phyloP scores from a whole-genome alignment of 768 basidiomycete species.

The Hortiboletus campestris region DNA sequence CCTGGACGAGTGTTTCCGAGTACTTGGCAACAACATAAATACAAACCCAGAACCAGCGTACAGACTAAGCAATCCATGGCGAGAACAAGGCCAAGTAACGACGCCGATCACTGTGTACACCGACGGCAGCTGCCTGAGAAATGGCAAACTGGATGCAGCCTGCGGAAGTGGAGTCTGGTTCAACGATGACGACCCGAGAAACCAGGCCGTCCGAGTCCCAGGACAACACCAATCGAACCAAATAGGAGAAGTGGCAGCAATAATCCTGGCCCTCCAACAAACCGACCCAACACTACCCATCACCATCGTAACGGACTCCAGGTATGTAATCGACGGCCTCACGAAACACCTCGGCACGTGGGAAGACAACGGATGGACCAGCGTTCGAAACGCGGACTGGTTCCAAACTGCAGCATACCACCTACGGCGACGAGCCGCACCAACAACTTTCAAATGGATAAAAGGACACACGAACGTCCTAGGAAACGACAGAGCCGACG shows the following conservation, averaged over 20 bases:
- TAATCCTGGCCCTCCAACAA: neutral
- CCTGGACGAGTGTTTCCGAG: neutral
- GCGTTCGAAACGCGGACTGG: slow-evolving; percentile 8
- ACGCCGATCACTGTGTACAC: neutral
- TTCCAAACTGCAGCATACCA: slow-evolving; percentile 1
- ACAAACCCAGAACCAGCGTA: neutral
- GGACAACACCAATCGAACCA: slow-evolving; percentile 9
- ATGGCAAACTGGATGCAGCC: neutral
- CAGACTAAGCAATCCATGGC: neutral
- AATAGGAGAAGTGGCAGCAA: slow-evolving; percentile 7
- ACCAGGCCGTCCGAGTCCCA: neutral
- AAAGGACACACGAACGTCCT: slow-evolving; percentile 22
- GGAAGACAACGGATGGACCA: slow-evolving; percentile 31
- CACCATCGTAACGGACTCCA: slow-evolving; percentile 17
- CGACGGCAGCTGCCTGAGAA: neutral
- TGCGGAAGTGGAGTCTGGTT: neutral
- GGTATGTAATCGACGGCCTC: slow-evolving; percentile 11
- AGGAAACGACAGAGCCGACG: slow-evolving; percentile 29
- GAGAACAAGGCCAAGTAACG: neutral
- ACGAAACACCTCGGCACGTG: slow-evolving; percentile 7
- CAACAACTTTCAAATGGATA: slow-evolving; percentile 24
- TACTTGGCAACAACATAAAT: neutral
- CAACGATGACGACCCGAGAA: neutral
- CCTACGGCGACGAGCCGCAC: slow-evolving; percentile 11
- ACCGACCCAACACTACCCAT: neutral